Base-by-base conservation (phyloP, 2,329 filamentous ascomycete species). In the Aspergillus brunneoviolaceus region DNA sequence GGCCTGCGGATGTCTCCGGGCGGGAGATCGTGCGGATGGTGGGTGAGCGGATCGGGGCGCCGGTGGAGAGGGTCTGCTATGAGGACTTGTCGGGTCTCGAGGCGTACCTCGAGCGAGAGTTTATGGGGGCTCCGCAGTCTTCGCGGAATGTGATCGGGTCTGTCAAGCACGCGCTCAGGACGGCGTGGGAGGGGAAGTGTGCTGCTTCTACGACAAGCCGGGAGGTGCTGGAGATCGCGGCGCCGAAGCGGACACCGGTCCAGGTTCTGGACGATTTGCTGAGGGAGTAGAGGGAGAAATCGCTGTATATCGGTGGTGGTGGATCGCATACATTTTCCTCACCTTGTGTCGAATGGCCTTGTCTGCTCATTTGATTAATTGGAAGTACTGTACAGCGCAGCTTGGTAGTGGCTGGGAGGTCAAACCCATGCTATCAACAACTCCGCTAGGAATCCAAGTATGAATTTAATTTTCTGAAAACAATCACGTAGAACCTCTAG, bases 1-100 rank as follows among this genome's bases (percentile, higher is more conserved):
- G 78, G 1, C 77, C 76, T 0, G 72, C 75, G 52, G 75, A 79
- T 42, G 66, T 79, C 7, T 77, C 71, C 3, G 77, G 77, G 1
- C 58, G 62, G 2, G 61, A 76, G 29, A 58, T 78, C 50, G 72
- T 78, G 0, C 53, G 63, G 2, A 57, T 80, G 67, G 63, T 75
- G 5, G 77, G 79, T 67, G 27, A 72, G 56, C n/a, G 71, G 2
- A 74, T 76, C 33, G 72, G 68, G 21, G 59, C 54, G 0, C 21
- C 47, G 31, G 71, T 69, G 2, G 53, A 74, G 16, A 50, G 74
- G 0, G 72, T 78, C 0, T 51, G 6, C 0, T 78, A 67, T 21
- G 63, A 71, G 48, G 74, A 78, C 47, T 1, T 70, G 19, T 69
- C 71, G 0, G 70, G 73, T 21, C n/a, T 76, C 27, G 70, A 76